Percentiles rank a stretch among this genome's conserved stretches.
These are phyloP conservation scores for Umbelopsis isabellina DNA, from an alignment of 192 early-diverging fungal genomes.

Conservation along the genomic window DNA sequence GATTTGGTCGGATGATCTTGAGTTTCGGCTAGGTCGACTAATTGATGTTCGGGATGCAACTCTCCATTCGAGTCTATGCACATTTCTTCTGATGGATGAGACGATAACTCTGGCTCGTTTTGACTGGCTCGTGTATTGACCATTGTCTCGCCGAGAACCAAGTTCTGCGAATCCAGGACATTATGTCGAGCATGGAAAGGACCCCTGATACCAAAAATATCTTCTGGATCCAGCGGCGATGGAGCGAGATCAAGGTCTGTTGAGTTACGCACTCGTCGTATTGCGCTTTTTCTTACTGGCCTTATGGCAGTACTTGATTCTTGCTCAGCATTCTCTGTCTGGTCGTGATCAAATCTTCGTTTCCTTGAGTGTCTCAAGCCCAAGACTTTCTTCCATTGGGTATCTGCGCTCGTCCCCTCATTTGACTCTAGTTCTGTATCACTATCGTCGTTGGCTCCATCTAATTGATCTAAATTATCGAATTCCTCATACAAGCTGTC, in stretches of 20 bases:
- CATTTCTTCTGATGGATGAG: too few relatives aligned
- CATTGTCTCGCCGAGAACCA: too few relatives aligned
- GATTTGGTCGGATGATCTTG: too few relatives aligned
- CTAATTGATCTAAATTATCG: conserved; percentile 14
- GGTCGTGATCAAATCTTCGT: too few relatives aligned
- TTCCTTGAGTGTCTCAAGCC: background rate
- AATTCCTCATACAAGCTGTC: too few relatives aligned
- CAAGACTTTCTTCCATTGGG: background rate
- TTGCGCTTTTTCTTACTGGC: background rate
- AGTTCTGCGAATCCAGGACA: too few relatives aligned
- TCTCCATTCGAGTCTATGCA: too few relatives aligned
- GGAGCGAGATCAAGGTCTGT: background rate
- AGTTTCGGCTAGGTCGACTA: conserved; percentile 10
- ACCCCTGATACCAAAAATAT: background rate
- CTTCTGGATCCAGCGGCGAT: background rate
- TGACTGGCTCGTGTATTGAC: too few relatives aligned
- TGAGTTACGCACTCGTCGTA: background rate
- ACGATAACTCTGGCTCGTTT: too few relatives aligned
- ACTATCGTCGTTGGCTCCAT: conserved; percentile 25
- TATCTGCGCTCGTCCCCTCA: background rate
- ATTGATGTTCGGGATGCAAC: too few relatives aligned
- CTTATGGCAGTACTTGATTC: background rate
- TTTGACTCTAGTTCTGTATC: background rate
- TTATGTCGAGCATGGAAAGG: background rate
- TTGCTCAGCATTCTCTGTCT: background rate